Percentiles rank a stretch among this genome's conserved stretches.
These are phyloP conservation scores for Suillus spraguei DNA, from an alignment of 768 basidiomycete genomes.

Conservation along the genomic window DNA sequence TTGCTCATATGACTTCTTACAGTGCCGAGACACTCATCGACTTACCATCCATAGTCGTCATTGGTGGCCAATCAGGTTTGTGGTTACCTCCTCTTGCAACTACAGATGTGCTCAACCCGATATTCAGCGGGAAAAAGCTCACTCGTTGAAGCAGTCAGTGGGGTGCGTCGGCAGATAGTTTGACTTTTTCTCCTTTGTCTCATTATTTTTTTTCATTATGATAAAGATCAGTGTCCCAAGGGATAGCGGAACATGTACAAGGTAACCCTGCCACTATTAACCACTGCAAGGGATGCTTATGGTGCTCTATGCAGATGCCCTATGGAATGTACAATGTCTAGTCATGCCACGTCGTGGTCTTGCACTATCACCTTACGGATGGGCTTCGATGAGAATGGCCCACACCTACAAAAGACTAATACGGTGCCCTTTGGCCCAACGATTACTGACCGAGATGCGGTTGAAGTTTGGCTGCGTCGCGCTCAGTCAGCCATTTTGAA, in stretches of 20 bases:
- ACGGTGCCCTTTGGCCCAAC: constrained; percentile 44
- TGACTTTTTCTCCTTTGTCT: not conserved
- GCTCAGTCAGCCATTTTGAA: constrained; percentile 63
- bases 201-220: not conserved
- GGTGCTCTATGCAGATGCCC: constrained; percentile 29
- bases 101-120: constrained; percentile 19
- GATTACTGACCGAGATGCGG: constrained; percentile 41
- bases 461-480: constrained; percentile 58
- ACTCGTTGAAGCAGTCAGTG: constrained; percentile 52
- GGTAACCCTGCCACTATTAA: not conserved
- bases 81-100: not conserved
- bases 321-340: constrained; percentile 38
- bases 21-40: constrained; percentile 49
- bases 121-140: constrained; percentile 33
- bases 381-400: constrained; percentile 38
- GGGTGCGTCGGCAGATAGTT: constrained; percentile 32
- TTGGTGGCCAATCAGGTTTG: constrained; percentile 56
- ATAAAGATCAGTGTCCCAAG: constrained; percentile 44
- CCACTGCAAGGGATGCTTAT: not conserved
- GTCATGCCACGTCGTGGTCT: constrained; percentile 29
- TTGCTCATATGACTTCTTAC: constrained; percentile 7
- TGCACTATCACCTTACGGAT: constrained; percentile 46
- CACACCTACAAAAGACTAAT: constrained; percentile 19
- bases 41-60: constrained; percentile 51
- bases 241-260: constrained; percentile 49